Conservation (phyloP, 2,329 filamentous ascomycete species). For the Calycina marina region DNA sequence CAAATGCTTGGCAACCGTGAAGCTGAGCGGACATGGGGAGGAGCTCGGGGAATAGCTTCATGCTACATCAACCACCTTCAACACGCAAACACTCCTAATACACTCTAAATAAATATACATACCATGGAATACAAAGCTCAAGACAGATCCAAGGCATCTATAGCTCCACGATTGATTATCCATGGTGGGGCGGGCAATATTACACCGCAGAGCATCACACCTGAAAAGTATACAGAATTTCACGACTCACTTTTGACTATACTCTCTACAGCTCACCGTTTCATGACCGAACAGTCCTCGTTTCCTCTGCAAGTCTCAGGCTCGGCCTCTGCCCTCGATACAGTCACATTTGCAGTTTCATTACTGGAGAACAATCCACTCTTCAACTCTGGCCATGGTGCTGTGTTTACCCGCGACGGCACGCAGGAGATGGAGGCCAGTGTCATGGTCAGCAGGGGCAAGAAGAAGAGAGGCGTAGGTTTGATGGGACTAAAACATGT, state of each 20-base stretch:
- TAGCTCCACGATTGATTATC: conserved; percentile 25
- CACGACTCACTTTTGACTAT: conserved; percentile 41
- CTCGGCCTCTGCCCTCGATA: conserved; percentile 45
- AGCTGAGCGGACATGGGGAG: too few relatives aligned
- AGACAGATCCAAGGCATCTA: background rate
- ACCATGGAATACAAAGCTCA: conserved; percentile 13
- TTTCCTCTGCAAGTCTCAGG: conserved; percentile 33
- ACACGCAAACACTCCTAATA: too few relatives aligned
- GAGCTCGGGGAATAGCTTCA: too few relatives aligned
- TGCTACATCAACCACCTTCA: background rate
- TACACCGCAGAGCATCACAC: conserved; percentile 40
- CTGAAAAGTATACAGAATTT: conserved; percentile 42
- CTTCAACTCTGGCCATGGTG: conserved; percentile 74
- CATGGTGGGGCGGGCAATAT: conserved; percentile 58
- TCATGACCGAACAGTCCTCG: conserved; percentile 34
- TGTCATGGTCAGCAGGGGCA: conserved; percentile 66
- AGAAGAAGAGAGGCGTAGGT: conserved; percentile 63
- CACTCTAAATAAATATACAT: too few relatives aligned
- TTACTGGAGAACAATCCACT: conserved; percentile 66
- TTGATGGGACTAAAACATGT: conserved; percentile 59
- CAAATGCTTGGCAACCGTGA: too few relatives aligned
- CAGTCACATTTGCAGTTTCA: conserved; percentile 60
- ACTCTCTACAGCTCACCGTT: conserved; percentile 40
- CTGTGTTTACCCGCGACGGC: conserved; percentile 74
- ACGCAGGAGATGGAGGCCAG: conserved; percentile 76